Evolutionary conservation across 768 basidiomycete genomes (phyloP).

Genomic region (Tylopilus sp.): DNA sequence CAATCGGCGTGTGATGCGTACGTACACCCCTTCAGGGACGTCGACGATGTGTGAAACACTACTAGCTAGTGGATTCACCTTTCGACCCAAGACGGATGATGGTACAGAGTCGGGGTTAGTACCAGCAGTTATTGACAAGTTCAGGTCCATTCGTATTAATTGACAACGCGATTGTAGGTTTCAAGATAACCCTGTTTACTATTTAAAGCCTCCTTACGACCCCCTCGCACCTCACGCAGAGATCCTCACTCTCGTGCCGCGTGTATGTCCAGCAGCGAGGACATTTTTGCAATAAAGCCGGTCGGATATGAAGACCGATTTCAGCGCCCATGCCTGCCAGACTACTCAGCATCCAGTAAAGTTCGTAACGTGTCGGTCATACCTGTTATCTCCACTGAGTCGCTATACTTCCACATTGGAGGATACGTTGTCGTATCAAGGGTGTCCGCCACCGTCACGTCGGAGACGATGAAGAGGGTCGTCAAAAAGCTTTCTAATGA

Average conservation of each 20-base stretch:
- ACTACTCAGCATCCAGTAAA: neutral
- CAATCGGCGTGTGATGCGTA: neutral
- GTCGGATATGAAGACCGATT: slow-evolving; percentile 53
- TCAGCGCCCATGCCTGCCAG: slow-evolving; percentile 11
- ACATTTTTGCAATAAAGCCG: slow-evolving; percentile 67
- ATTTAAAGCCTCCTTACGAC: slow-evolving; percentile 14
- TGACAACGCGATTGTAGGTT: too few species aligned
- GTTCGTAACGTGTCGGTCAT: slow-evolving; percentile 6
- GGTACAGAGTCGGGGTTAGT: neutral
- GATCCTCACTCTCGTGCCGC: slow-evolving; percentile 41
- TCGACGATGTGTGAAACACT: neutral
- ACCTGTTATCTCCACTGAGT: slow-evolving; percentile 47
- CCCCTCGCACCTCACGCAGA: slow-evolving; percentile 65
- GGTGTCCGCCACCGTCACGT: slow-evolving; percentile 52
- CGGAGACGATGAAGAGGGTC: slow-evolving; percentile 79
- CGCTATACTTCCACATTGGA: slow-evolving; percentile 49
- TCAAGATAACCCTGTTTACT: too few species aligned
- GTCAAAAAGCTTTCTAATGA: slow-evolving; percentile 59
- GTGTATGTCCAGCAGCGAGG: slow-evolving; percentile 90
- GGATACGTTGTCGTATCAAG: slow-evolving; percentile 38
- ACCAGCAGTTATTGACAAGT: too few species aligned
- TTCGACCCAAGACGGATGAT: neutral
- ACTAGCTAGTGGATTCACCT: neutral
- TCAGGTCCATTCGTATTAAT: neutral
- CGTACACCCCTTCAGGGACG: neutral